phyloP scores from a whole-genome alignment of 805 yeast species.

The Zygoascus tannicola region DNA sequence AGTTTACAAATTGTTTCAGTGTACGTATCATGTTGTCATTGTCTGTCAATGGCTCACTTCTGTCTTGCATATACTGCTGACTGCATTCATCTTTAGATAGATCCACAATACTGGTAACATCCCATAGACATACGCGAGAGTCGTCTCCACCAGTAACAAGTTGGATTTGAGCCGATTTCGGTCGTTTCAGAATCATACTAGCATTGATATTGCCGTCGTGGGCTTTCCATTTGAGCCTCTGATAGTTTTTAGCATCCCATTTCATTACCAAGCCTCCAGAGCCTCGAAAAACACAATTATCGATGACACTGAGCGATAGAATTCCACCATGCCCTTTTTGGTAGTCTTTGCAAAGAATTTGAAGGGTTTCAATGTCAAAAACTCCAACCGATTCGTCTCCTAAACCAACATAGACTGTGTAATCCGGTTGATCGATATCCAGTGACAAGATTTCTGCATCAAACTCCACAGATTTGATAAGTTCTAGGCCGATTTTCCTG shows the following conservation, averaged over 20 bases:
- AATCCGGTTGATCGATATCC: conserved; percentile 50
- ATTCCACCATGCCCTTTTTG: conserved; percentile 41
- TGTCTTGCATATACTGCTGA: conserved; percentile 1
- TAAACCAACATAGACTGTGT: conserved; percentile 77
- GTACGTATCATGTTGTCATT: conserved; percentile 58
- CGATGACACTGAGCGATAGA: conserved; percentile 47
- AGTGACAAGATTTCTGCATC: conserved; percentile 44
- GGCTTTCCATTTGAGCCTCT: conserved; percentile 40
- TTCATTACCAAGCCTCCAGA: conserved; percentile 42
- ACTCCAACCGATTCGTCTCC: conserved; percentile 65
- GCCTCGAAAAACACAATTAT: conserved; percentile 55
- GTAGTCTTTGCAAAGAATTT: conserved; percentile 36
- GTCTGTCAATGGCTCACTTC: conserved; percentile 27
- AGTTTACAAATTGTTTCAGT: conserved; percentile 53
- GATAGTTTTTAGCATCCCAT: conserved; percentile 42
- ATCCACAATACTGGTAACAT: conserved; percentile 26
- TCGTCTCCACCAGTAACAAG: conserved; percentile 69
- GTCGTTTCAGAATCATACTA: not conserved
- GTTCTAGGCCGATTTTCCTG: conserved; percentile 7
- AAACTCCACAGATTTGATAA: conserved; percentile 41
- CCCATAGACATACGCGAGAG: conserved; percentile 61
- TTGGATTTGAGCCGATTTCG: conserved; percentile 4
- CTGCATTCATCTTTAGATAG: not conserved
- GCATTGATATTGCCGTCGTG: conserved; percentile 41
- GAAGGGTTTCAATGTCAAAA: conserved; percentile 82